Evolutionary conservation across 495 filamentous ascomycete species (phyloP).

Genomic region (Cairneyella variabilis): DNA sequence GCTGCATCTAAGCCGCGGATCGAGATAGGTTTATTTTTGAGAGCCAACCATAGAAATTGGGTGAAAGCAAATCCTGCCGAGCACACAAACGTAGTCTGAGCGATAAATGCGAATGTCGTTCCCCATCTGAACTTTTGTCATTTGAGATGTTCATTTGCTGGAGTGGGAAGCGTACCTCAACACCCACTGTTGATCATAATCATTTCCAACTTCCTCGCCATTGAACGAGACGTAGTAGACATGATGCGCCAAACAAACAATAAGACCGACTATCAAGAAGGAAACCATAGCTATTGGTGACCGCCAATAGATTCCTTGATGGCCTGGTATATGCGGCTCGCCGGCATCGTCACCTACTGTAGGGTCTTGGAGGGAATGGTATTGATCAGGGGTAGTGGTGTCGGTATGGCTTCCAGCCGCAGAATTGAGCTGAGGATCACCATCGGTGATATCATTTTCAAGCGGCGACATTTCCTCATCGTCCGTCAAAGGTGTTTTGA

Average conservation of each 20-base stretch:
- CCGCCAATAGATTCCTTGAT: conserved; percentile 8
- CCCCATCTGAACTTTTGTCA: conserved; percentile 8
- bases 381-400: too few species aligned
- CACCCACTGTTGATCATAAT: conserved; percentile 1
- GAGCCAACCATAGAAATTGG: conserved; percentile 18
- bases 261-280: neutral
- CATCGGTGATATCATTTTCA: too few species aligned
- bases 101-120: conserved; percentile 14
- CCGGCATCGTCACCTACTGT: too few species aligned
- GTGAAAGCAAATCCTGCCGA: conserved; percentile 15
- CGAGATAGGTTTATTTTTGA: conserved; percentile 5
- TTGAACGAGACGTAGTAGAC: neutral
- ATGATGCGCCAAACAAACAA: conserved; percentile 2
- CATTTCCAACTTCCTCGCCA: conserved; percentile 5
- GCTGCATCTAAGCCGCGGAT: conserved; percentile 19
- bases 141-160: neutral
- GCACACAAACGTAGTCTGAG: conserved; percentile 7
- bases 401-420: too few species aligned
- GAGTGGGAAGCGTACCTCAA: conserved; percentile 2
- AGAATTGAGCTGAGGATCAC: too few species aligned
- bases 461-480: too few species aligned
- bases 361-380: too few species aligned
- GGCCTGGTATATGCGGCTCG: too few species aligned
- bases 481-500: too few species aligned
- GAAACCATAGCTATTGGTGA: conserved; percentile 8